Base-by-base conservation (phyloP, 2,329 filamentous ascomycete species). In the Phaeosphaeriaceae sp. region DNA sequence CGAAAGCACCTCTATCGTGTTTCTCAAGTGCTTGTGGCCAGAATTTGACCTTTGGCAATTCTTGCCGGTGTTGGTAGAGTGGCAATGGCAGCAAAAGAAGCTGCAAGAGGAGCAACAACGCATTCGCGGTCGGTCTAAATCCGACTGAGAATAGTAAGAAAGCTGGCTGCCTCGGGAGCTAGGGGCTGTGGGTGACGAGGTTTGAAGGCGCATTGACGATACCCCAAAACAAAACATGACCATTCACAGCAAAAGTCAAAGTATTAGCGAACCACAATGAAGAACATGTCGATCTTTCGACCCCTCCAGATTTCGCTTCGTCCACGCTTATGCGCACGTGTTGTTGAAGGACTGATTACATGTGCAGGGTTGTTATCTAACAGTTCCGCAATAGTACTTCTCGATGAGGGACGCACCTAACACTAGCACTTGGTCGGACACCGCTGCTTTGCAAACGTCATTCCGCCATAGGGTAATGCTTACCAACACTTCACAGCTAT, bases 21-120 rank as follows among this genome's bases (percentile, higher is more conserved):
- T 97, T 70, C 76, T 97, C 48, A 84, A 96, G 64, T 94, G 90
- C 58, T 80, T 96, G 54, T 99, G 94, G 94, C 94, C 94, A 2
- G 91, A 97, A 56, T 97, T 99, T 64, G 92, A 96, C 69, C 81
- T 99, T 4, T 93, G 92, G 86, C 84, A 92, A 50, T 97, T 97
- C 74, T 74, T 99, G 15, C 94, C 93, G 7, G 92, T 99, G 17
- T 76, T 99, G 45, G 80, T 97, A 40, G 92, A 96, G 72, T 99
- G 94, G 93, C 86, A 88, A 61, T 84, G 86, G 77, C 78, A 83
- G 60, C 74, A 76, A 60, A 77, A 76, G 60, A 78, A 78, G 63
- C 61, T 72, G 30, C 65, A 71, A 29, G 71, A 73, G 48, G 60
- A 63, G 37, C 68, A 71, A 43, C 67, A 73, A 44, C 63, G 66